Evolutionary conservation across 2,329 filamentous ascomycete species (phyloP), one percentile per base, ranked within the genome.

Genomic region (Colletotrichum nymphaeae): DNA sequence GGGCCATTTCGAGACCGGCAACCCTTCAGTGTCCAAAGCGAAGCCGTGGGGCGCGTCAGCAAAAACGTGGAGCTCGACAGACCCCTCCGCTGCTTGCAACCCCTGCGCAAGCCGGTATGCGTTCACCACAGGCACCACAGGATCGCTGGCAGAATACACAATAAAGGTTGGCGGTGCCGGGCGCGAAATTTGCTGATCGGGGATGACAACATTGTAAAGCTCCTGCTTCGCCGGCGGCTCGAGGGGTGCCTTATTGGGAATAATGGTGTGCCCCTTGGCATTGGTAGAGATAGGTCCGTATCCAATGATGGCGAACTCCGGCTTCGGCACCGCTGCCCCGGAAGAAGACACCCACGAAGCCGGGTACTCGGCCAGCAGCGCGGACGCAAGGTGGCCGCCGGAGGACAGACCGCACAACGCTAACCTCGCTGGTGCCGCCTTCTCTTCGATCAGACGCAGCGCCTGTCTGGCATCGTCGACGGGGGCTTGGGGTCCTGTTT

Each of bases 211-310:
- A 52, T 77, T 71, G 55, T 77, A 77, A 1, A 77, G 69, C 22
- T 65, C 76, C 69, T 77, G 76, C 67, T 77, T 77, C 22, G 69
- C 76, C n/a, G 76, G 75, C 37, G 76, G 76, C n/a, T 72, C 72
- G 42, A 77, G 69, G 8, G 75, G 60, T 4, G 76, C 59, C 65
- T 77, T 77, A 55, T 75, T 58, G 1, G 74, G 64, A 11, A 77
- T 56, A 46, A 77, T 69, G 16, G 75, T 77, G 19, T 74, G 73
- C 6, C 76, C 75, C 32, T 55, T 63, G 12, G 76, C 76, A 32
- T 77, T 77, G 5, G 76, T 77, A 1, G 76, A 77, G 22, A 77
- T 77, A n/a, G 76, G 76, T 8, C 74, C 76, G 64, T 77, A 77
- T 12, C 76, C 76, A n/a, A 77, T 74, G 37, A 77, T 75, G 1